Evolutionary conservation across 371 early-diverging fungal genomes (phyloP), one percentile per base, ranked within the genome.

Genomic region (Zychaea mexicana): DNA sequence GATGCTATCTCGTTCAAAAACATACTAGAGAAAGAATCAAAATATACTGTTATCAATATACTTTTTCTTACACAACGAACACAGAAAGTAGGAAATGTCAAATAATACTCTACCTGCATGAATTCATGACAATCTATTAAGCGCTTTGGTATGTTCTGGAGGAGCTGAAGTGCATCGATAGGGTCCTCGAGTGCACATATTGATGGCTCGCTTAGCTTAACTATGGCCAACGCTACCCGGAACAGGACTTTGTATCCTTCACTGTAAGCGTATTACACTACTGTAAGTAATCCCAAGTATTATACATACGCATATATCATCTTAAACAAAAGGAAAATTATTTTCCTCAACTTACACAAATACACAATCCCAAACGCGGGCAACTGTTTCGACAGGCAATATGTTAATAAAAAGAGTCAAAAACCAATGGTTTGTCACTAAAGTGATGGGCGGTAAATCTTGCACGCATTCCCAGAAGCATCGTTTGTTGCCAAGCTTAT

Each of bases 321-420:
- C 33, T 33, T 1, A 36, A 1, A 36, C 15, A 36, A 1, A 36
- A 1, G 15, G 8, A 36, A 1, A 42, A 1, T 17, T 22, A 38
- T 9, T 13, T 28, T 19, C 28, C 2, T n/a, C 19, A 5, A 69
- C 69, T 74, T 83, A 85, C 85, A 89, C 91, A 65, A 90, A 89
- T 53, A 93, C 86, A 64, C 88, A 87, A 85, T 94, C 95, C 93
- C 95, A 94, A 9, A 92, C 88, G 24, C 94, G 85, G 5, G 92
- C 75, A 5, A 90, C 88, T 21, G 90, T 88, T 79, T 88, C 83
- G 2, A 55, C 73, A 0, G 95, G 95, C 28, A 91, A 70, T 47
- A 88, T 84, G 64, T 88, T 88, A 57, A 91, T 86, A 64, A 89
- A 93, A 2, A 91, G 73, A 0, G 92, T 90, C 70, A 91, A 69